A percentile compares a stretch with the other conserved stretches of the same genome.
These are phyloP conservation scores for Verticillium tricorpus DNA, from an alignment of 2,329 filamentous ascomycete species.

Conservation along the genomic window DNA sequence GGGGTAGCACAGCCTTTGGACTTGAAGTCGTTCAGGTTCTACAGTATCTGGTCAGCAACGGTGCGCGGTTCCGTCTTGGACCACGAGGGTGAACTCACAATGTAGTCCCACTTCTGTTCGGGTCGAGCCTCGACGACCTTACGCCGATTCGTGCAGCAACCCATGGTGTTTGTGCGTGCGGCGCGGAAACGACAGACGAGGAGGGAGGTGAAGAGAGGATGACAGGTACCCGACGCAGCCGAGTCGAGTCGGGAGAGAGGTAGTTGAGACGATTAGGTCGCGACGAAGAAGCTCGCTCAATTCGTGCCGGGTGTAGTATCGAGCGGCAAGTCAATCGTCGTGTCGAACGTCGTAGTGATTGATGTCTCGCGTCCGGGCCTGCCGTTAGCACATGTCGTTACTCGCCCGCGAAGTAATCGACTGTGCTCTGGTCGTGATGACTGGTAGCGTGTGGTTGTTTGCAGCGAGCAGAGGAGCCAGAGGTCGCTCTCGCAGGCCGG, in stretches of 20 bases:
- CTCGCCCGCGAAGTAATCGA: conserved; percentile 47
- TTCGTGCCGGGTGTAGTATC: neutral
- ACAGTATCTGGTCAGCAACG: neutral
- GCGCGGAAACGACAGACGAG: neutral
- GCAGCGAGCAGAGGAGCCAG: neutral
- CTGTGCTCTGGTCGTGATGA: conserved; percentile 24
- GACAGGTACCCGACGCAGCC: conserved; percentile 9
- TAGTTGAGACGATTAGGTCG: neutral
- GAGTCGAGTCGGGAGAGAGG: conserved; percentile 1
- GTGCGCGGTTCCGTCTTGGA: neutral
- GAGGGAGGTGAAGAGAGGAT: conserved; percentile 1
- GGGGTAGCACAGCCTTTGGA: conserved; percentile 71
- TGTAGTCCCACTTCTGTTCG: conserved; percentile 94
- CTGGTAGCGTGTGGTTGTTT: conserved; percentile 1
- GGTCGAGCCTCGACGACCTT: conserved; percentile 64
- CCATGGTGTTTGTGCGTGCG: conserved; percentile 41
- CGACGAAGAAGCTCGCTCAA: neutral
- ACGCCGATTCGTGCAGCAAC: conserved; percentile 56
- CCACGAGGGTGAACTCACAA: conserved; percentile 50
- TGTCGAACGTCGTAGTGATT: neutral
- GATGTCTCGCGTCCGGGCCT: conserved; percentile 22
- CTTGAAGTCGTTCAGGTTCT: conserved; percentile 70
- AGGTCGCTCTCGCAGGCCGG: neutral
- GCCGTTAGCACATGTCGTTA: conserved; percentile 41
- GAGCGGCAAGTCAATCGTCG: neutral